Evolutionary conservation across 805 yeast species (phyloP).

Genomic region (Metschnikowia cubensis): DNA sequence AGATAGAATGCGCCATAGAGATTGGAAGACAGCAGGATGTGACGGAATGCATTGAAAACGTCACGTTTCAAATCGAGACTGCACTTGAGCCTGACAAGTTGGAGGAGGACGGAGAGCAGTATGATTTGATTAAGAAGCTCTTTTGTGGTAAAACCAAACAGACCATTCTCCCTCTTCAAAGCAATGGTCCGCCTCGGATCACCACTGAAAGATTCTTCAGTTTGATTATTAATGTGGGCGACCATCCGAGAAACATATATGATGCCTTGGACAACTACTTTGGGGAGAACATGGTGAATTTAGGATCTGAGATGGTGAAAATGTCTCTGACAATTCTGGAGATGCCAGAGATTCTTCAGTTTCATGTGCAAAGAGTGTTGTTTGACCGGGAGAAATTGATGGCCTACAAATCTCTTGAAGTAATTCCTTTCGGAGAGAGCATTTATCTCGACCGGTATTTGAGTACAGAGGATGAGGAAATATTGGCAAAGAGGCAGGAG

Average conservation of each 20-base stretch:
- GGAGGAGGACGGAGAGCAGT: constrained; percentile 75
- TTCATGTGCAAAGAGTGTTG: constrained; percentile 92
- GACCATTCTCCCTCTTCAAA: constrained; percentile 51
- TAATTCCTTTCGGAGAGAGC: constrained; percentile 72
- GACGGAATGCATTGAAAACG: constrained; percentile 94
- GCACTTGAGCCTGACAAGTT: constrained; percentile 65
- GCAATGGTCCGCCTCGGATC: constrained; percentile 26
- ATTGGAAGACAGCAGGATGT: constrained; percentile 95
- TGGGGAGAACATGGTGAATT: constrained; percentile 62
- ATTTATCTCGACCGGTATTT: constrained; percentile 86
- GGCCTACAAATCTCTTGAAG: constrained; percentile 80
- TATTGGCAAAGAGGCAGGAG: constrained; percentile 52
- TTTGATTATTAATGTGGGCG: constrained; percentile 79
- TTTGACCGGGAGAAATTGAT: constrained; percentile 70
- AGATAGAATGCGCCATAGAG: constrained; percentile 70
- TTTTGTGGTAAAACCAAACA: constrained; percentile 88
- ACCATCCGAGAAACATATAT: constrained; percentile 83
- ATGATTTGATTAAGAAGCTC: constrained; percentile 71
- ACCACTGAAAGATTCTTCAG: constrained; percentile 72
- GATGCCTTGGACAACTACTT: constrained; percentile 87
- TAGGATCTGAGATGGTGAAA: constrained; percentile 71
- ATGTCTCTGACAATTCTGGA: constrained; percentile 67
- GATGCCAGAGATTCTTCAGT: constrained; percentile 79
- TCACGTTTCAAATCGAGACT: constrained; percentile 83
- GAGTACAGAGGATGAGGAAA: constrained; percentile 57